These are phyloP conservation scores for Wilcoxina mikolae DNA, from an alignment of 495 filamentous ascomycete genomes.

Conservation along the genomic window DNA sequence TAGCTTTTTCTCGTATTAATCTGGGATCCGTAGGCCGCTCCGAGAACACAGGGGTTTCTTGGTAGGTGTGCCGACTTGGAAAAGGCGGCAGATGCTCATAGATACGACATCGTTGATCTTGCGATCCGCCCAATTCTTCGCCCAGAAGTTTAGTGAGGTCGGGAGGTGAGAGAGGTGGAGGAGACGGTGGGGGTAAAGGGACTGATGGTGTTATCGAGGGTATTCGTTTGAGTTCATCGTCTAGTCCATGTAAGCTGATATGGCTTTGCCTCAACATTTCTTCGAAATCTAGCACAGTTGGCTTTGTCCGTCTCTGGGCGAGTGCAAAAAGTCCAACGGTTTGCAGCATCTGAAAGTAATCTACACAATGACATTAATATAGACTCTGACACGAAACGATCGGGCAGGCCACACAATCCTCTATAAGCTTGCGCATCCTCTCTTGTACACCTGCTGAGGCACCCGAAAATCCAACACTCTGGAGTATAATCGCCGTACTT, in stretches of 20 bases:
- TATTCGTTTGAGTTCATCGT: constrained; percentile 20
- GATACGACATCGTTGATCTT: constrained; percentile 42
- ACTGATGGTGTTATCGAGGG: constrained; percentile 25
- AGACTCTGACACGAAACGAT: neutral
- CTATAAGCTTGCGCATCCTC: constrained; percentile 39
- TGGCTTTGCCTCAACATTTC: constrained; percentile 37
- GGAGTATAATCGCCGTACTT: constrained; percentile 41
- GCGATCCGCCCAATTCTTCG: constrained; percentile 37
- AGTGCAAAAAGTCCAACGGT: constrained; percentile 47
- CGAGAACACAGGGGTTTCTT: constrained; percentile 49
- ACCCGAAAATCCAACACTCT: constrained; percentile 43
- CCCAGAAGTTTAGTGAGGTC: constrained; percentile 36
- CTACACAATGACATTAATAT: constrained; percentile 14
- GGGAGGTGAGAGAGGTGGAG: constrained; percentile 31
- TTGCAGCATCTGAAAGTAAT: constrained; percentile 36
- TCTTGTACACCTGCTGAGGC: constrained; percentile 46
- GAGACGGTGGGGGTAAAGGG: constrained; percentile 30
- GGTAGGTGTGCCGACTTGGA: constrained; percentile 60
- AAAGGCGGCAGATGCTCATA: constrained; percentile 54
- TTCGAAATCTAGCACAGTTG: constrained; percentile 56
- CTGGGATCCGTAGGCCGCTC: constrained; percentile 53
- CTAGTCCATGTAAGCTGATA: constrained; percentile 18
- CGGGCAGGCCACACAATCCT: constrained; percentile 44
- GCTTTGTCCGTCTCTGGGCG: constrained; percentile 42
- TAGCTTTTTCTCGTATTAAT: constrained; percentile 56